These are phyloP conservation scores for Triticum monococcum DNA, from an alignment of 176 grass and related monocot genomes.

Conservation along the genomic window DNA sequence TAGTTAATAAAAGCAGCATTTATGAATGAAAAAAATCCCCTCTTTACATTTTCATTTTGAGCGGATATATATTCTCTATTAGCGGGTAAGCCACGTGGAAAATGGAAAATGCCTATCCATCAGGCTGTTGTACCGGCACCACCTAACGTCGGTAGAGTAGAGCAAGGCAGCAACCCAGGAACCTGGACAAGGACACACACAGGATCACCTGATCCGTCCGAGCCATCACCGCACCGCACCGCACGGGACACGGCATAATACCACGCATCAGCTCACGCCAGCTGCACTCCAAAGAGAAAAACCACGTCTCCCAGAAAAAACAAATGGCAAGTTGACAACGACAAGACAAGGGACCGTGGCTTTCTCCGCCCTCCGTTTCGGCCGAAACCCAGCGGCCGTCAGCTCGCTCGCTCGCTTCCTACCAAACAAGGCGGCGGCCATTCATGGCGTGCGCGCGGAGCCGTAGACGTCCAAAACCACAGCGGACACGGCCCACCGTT, in stretches of 20 bases:
- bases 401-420: too few relatives aligned
- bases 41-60: too few relatives aligned
- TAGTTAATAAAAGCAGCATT: too few relatives aligned
- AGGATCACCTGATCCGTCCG: not conserved
- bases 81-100: too few relatives aligned
- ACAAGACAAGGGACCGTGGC: not conserved
- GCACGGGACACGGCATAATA: too few relatives aligned
- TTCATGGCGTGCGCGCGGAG: not conserved
- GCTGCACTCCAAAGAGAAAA: not conserved
- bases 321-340: not conserved
- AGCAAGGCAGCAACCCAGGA: not conserved
- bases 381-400: constrained; percentile 17
- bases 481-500: not conserved
- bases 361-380: not conserved
- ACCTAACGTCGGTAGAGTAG: not conserved
- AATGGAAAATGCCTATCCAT: not conserved
- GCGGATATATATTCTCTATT: too few relatives aligned
- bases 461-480: constrained; percentile 14
- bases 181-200: not conserved
- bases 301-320: too few relatives aligned
- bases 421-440: constrained; percentile 16
- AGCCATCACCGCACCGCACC: too few relatives aligned
- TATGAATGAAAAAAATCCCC: too few relatives aligned
- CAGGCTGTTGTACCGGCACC: not conserved
- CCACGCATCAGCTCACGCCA: not conserved